Evolutionary conservation across 2,329 filamentous ascomycete genomes (phyloP).

Genomic region (Ascochyta fabae): DNA sequence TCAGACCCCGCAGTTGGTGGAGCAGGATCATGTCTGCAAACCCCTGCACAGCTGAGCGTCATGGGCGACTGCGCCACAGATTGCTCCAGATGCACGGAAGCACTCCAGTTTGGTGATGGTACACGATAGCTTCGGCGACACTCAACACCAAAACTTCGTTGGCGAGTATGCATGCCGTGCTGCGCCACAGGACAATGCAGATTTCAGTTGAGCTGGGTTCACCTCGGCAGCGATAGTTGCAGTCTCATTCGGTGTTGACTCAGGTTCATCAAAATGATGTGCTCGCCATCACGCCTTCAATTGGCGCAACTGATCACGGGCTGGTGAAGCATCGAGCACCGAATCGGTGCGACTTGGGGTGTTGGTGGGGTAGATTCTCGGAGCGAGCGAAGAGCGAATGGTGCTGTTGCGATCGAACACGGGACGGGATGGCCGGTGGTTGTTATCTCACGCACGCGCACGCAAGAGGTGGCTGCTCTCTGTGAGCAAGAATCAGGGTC

Average conservation of each 20-base stretch:
- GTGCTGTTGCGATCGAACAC: conserved; percentile 6
- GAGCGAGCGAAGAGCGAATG: conserved; percentile 10
- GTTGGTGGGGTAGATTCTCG: conserved; percentile 14
- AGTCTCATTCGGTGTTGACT: not conserved
- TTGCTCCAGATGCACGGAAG: conserved; percentile 11
- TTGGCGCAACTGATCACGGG: not conserved
- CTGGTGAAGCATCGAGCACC: not conserved
- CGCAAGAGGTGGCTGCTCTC: not conserved
- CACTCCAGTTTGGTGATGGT: conserved; percentile 2
- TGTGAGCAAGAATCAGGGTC: not conserved
- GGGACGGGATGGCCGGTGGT: conserved; percentile 7
- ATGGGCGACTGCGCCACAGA: conserved; percentile 17
- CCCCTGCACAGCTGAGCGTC: conserved; percentile 15
- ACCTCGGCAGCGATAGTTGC: not conserved
- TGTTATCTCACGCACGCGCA: conserved; percentile 2
- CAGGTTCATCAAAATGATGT: not conserved
- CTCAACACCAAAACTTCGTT: conserved; percentile 5
- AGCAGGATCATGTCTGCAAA: conserved; percentile 9
- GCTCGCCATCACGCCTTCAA: not conserved
- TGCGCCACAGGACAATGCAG: not conserved
- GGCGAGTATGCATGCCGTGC: conserved; percentile 3
- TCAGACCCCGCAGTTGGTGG: conserved; percentile 19
- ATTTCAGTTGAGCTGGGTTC: not conserved
- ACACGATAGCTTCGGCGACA: conserved; percentile 7
- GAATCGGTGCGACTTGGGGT: conserved; percentile 10